These are phyloP conservation scores for Eutrema yunnanense DNA, from an alignment of 345 rosid genomes.

Conservation along the genomic window DNA sequence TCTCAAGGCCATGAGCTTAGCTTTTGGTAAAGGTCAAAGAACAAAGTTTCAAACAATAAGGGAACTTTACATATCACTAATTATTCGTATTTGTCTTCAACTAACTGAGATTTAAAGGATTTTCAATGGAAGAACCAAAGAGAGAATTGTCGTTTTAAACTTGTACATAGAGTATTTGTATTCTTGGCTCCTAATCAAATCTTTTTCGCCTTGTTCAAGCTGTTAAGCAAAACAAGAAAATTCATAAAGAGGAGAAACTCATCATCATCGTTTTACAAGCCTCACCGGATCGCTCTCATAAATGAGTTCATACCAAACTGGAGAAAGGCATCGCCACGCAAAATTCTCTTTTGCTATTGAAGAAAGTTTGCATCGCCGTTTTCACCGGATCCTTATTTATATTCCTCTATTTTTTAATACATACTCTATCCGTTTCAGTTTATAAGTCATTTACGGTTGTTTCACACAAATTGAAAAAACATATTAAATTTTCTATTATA, in stretches of 20 bases:
- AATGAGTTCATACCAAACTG: conserved; percentile 51
- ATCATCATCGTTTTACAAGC: not conserved
- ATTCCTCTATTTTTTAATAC: too few species aligned
- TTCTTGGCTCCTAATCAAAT: conserved; percentile 65
- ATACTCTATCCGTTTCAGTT: too few species aligned
- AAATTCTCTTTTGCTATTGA: too few species aligned
- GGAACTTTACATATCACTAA: not conserved
- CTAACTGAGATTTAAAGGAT: not conserved
- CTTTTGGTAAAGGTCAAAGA: not conserved
- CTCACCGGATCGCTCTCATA: conserved; percentile 83
- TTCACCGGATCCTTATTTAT: too few species aligned
- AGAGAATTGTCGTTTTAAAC: not conserved
- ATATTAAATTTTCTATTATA: too few species aligned
- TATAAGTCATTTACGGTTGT: too few species aligned
- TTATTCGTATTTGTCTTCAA: not conserved
- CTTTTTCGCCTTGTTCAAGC: conserved; percentile 90
- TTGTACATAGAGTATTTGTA: conserved; percentile 77
- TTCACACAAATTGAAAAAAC: too few species aligned
- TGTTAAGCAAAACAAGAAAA: conserved; percentile 17
- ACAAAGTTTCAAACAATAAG: not conserved
- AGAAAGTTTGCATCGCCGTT: too few species aligned
- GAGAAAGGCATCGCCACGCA: too few species aligned
- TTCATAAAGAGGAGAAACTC: not conserved
- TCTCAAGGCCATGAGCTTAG: not conserved
- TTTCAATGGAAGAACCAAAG: not conserved